Base-by-base conservation (phyloP, 768 basidiomycete species). In the Podaxis sp. region DNA sequence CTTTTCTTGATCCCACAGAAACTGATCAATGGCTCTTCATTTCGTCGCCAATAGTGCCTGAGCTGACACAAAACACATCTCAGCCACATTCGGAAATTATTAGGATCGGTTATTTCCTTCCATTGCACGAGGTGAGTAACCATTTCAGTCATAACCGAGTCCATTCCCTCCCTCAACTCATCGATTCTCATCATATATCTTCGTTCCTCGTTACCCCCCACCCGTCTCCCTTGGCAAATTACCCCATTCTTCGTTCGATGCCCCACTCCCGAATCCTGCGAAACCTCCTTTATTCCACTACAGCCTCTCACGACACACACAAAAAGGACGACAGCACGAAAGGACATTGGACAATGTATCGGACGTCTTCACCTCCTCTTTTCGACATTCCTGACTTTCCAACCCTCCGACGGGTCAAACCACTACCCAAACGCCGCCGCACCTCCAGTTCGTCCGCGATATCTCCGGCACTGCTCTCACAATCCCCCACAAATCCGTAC, bases 371-470 rank as follows among this genome's bases (percentile, higher is more conserved):
- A 68, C 82, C 87, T 59, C 84, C 87, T 57, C 77, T 84, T 66
- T 87, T 87, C 77, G 88, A 89, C 75, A 76, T 81, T 61, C 82
- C 87, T 66, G 87, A 88, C 69, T 83, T 87, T 71, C 83, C 84
- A 48, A 73, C 83, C 42, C 76, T 86, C 57, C 81, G 90, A 67
- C 79, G 86, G 65, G 82, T 92, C 69, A 92, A 91, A 71, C 91
- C 92, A 44, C 80, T 92, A 46, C 90, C 92, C 28, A 92, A 91
- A 76, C 84, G 91, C 67, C 82, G 87, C 65, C 84, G 87, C 64
- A 87, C 84, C 22, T 12, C 57, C 46, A 9, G n/a, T 51, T 36
- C 46, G 64, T 59, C 61, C 56, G 12, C 63, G 52, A 53, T 24
- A 39, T 11, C 51, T 63, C 48, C 22, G 49, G 33, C 59, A 9